A percentile compares a stretch with the other conserved stretches of the same genome.
Conservation (phyloP, 1,139 yeast genomes). For the Meyerozyma smithsonii region DNA sequence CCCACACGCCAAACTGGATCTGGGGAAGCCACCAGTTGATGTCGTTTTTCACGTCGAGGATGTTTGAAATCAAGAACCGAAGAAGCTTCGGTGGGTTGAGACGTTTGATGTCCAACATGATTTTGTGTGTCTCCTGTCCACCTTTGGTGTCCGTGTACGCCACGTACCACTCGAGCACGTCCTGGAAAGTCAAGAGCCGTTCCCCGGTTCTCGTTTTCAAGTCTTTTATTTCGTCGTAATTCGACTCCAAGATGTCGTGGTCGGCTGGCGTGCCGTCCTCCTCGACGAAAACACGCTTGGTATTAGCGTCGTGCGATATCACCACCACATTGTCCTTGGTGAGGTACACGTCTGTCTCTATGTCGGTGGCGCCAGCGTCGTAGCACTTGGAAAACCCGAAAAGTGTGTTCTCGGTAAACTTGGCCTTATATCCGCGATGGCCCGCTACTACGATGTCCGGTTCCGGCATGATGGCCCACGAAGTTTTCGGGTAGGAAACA, state of each 20-base stretch:
- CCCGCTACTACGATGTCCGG: conserved; percentile 27
- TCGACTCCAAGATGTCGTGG: conserved; percentile 35
- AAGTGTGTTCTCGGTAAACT: conserved; percentile 76
- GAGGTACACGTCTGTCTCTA: conserved; percentile 85
- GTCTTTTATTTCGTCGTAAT: conserved; percentile 39
- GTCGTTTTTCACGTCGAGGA: conserved; percentile 46
- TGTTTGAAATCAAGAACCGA: conserved; percentile 45
- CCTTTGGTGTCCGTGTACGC: conserved; percentile 24
- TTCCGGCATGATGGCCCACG: too few species aligned
- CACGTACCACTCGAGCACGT: conserved; percentile 57
- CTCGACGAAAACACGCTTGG: conserved; percentile 57
- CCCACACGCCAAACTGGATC: conserved; percentile 81
- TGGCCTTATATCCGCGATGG: conserved; percentile 52
- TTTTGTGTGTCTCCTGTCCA: conserved; percentile 17
- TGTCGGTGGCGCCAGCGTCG: conserved; percentile 60
- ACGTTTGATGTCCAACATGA: conserved; percentile 82
- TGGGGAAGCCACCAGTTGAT: conserved; percentile 61
- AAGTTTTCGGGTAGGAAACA: too few species aligned
- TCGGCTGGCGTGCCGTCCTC: conserved; percentile 36
- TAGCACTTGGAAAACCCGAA: conserved; percentile 68
- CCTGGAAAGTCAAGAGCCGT: conserved; percentile 55
- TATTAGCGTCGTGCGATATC: conserved; percentile 66
- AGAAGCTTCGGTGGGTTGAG: conserved; percentile 60
- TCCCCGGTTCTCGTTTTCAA: conserved; percentile 57
- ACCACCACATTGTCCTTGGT: conserved; percentile 69